These are phyloP conservation scores for Saccharomycopsis sp. DNA, from an alignment of 805 yeast genomes.

Conservation along the genomic window DNA sequence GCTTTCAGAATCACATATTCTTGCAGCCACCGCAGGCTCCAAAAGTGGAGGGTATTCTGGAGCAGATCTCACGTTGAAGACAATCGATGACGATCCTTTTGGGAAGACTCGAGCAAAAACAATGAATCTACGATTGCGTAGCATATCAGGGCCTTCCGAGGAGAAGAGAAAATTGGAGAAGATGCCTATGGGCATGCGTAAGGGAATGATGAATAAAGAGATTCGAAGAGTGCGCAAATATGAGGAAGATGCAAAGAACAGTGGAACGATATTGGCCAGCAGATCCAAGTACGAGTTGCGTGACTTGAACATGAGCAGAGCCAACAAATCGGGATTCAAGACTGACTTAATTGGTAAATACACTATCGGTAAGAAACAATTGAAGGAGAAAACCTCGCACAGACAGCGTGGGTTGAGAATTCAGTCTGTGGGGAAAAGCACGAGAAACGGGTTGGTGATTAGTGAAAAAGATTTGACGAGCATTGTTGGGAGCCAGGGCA, in stretches of 20 bases:
- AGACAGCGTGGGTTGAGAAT: constrained; percentile 79
- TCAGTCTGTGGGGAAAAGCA: constrained; percentile 65
- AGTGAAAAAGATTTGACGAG: constrained; percentile 60
- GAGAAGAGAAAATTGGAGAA: constrained; percentile 45
- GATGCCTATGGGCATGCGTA: constrained; percentile 85
- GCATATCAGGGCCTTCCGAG: constrained; percentile 35
- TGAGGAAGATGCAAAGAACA: constrained; percentile 78
- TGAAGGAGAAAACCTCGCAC: constrained; percentile 31
- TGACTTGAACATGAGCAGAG: constrained; percentile 45
- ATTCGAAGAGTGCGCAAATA: constrained; percentile 44
- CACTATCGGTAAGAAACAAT: constrained; percentile 45
- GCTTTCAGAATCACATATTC: constrained; percentile 63
- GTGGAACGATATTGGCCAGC: constrained; percentile 81
- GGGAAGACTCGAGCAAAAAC: constrained; percentile 68
- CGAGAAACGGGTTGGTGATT: constrained; percentile 71
- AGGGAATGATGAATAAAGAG: constrained; percentile 67
- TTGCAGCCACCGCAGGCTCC: constrained; percentile 25
- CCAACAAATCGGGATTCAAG: constrained; percentile 39
- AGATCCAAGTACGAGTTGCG: constrained; percentile 62
- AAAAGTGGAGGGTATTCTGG: constrained; percentile 42
- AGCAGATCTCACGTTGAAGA: constrained; percentile 58
- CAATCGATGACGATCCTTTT: constrained; percentile 52
- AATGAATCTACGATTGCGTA: constrained; percentile 48
- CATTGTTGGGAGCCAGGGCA: constrained; percentile 27
- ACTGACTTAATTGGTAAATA: constrained; percentile 36